phyloP scores from a whole-genome alignment of 2,329 filamentous ascomycete species.

The Colletotrichum gloeosporioides region DNA sequence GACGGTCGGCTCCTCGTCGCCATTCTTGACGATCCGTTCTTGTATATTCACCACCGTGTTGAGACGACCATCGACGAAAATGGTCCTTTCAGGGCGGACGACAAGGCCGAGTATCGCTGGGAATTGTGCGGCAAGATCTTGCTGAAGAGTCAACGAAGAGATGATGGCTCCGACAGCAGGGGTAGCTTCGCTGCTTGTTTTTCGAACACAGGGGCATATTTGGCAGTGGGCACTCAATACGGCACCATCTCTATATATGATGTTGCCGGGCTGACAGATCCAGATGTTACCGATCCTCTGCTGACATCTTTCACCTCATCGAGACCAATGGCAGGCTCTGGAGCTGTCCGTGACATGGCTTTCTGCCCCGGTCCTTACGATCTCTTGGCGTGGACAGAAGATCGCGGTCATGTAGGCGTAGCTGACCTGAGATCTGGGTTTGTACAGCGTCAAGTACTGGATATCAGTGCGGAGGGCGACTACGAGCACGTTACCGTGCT shows the following conservation, averaged over 20 bases:
- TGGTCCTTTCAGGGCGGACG: conserved; percentile 26
- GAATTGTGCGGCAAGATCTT: conserved; percentile 55
- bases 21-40: conserved; percentile 84
- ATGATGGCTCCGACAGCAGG: conserved; percentile 60
- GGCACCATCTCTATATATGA: conserved; percentile 81
- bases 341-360: conserved; percentile 87
- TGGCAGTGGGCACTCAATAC: conserved; percentile 81
- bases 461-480: conserved; percentile 63
- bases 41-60: conserved; percentile 78
- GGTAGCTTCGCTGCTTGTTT: conserved; percentile 83
- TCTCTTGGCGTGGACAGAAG: conserved; percentile 92
- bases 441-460: conserved; percentile 70
- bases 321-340: conserved; percentile 70
- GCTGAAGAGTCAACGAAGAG: conserved; percentile 61
- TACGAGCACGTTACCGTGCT: conserved; percentile 63
- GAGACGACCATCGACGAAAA: conserved; percentile 36
- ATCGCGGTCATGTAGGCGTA: conserved; percentile 77
- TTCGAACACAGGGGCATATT: conserved; percentile 71
- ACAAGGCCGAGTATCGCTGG: conserved; percentile 52
- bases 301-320: conserved; percentile 81
- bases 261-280: conserved; percentile 50
- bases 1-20: conserved; percentile 82
- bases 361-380: conserved; percentile 93
- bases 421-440: conserved; percentile 75
- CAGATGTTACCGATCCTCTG: conserved; percentile 61